Evolutionary conservation across 2,329 filamentous ascomycete species (phyloP), one percentile per base, ranked within the genome.

Genomic region (Fusarium acutatum): DNA sequence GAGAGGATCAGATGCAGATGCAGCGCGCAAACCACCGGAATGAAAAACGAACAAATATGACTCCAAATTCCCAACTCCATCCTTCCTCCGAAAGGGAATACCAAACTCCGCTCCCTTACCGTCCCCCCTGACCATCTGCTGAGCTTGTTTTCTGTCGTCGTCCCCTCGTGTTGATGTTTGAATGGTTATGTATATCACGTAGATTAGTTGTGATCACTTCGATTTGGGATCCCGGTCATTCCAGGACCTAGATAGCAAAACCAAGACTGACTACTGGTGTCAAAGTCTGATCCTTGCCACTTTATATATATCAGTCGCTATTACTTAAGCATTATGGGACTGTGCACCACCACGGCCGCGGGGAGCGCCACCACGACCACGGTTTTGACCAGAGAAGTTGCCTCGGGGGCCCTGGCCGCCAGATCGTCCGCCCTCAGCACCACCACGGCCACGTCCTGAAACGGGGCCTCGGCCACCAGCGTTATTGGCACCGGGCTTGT

Each of bases 401-500:
- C 92, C 91, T 65, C 92, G 90, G 76, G 90, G 86, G 61, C 86
- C 84, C 80, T 92, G 91, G 80, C 89, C 89, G 60, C 89, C 89
- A 56, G 86, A 83, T 74, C 91, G 90, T 74, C 83, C 83, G 66
- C 85, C 84, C 47, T 93, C 91, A 70, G 87, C 90, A 43, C 89
- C 89, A 75, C 91, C 91, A 79, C 93, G 92, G 69, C 92, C 91
- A 78, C 92, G 90, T 74, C 87, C 87, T 75, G 89, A 85, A 56
- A 82, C 77, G 73, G 88, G 89, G 59, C 92, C 91, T 70, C 92
- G 90, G 74, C 87, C 87, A 77, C 87, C 86, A 80, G 91, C 93
- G 74, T 91, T 94, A 74, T 91, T 94, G 62, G 90, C 89, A 72
- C 86, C 88, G 50, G 91, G 86, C 83, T 94, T 94, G 77, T 93